Evolutionary conservation across 805 yeast species (phyloP).

Genomic region (Isabelozyma rhagii): DNA sequence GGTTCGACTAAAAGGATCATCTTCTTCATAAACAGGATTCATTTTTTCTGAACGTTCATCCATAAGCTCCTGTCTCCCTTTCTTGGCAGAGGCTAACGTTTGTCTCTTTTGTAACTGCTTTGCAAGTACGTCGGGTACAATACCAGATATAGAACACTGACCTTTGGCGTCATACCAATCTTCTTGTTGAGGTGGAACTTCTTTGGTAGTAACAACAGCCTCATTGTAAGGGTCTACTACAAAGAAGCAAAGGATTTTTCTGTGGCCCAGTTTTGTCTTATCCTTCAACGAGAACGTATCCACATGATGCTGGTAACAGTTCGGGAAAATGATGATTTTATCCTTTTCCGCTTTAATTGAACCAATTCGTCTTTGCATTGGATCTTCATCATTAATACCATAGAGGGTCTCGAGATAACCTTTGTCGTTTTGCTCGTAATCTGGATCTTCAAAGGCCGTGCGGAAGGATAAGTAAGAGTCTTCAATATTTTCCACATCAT

Average conservation of each 20-base stretch:
- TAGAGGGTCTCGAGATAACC: conserved; percentile 18
- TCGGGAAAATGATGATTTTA: conserved; percentile 36
- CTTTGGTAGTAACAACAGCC: conserved; percentile 20
- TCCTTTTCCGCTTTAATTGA: conserved; percentile 20
- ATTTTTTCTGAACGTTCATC: neutral
- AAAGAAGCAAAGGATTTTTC: conserved; percentile 40
- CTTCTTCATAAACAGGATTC: neutral
- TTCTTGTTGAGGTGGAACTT: conserved; percentile 38
- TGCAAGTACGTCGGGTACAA: neutral
- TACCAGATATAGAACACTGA: neutral
- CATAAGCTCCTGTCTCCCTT: neutral
- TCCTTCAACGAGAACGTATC: conserved; percentile 36
- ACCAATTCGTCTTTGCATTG: conserved; percentile 21
- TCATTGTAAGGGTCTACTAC: conserved; percentile 34
- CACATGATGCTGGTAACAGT: conserved; percentile 37
- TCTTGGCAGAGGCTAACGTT: neutral
- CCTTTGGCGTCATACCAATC: conserved; percentile 26
- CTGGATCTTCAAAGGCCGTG: conserved; percentile 24
- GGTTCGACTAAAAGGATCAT: neutral
- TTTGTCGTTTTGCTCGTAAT: conserved; percentile 32
- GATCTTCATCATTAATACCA: conserved; percentile 29
- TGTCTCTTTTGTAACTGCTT: neutral
- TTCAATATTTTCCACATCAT: conserved; percentile 36
- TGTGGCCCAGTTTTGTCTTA: conserved; percentile 30
- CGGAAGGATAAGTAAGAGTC: conserved; percentile 31